Conservation (phyloP, 768 basidiomycete species). For the Leccinum sublutescens region DNA sequence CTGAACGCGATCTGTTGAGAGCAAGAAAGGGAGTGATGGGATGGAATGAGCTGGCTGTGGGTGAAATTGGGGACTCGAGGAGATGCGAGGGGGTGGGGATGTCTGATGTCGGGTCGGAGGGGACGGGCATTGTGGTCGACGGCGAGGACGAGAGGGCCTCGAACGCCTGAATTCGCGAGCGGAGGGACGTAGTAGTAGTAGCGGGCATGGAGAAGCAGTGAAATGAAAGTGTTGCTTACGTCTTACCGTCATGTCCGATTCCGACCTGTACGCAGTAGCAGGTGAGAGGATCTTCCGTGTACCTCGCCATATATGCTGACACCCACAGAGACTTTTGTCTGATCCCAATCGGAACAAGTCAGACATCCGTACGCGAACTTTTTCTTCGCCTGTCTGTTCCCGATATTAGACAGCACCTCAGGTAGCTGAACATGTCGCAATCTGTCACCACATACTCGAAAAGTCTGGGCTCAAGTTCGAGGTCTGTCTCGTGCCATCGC, state of each 20-base stretch:
- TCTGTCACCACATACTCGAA: conserved; percentile 81
- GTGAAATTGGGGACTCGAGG: conserved; percentile 53
- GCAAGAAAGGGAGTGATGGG: conserved; percentile 41
- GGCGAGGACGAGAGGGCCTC: conserved; percentile 47
- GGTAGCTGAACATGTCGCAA: conserved; percentile 77
- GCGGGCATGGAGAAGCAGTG: conserved; percentile 37
- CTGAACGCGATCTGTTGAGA: conserved; percentile 35
- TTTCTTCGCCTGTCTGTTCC: conserved; percentile 2
- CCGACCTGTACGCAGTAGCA: conserved; percentile 68
- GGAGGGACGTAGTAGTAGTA: conserved; percentile 36
- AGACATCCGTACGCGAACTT: conserved; percentile 57
- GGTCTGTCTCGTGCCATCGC: conserved; percentile 38
- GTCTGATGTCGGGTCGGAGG: background rate
- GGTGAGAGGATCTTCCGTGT: conserved; percentile 38
- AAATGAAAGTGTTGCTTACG: background rate
- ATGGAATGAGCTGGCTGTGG: conserved; percentile 41
- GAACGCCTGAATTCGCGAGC: conserved; percentile 63
- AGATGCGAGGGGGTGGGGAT: conserved; percentile 22
- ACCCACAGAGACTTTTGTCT: conserved; percentile 73
- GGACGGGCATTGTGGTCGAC: conserved; percentile 18
- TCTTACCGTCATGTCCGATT: conserved; percentile 8
- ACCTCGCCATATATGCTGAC: background rate
- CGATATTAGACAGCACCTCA: conserved; percentile 19
- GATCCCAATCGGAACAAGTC: conserved; percentile 78
- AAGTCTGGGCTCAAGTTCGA: conserved; percentile 81